phyloP scores from a whole-genome alignment of 2,329 filamentous ascomycete genomes.

The Epichloe typhina region DNA sequence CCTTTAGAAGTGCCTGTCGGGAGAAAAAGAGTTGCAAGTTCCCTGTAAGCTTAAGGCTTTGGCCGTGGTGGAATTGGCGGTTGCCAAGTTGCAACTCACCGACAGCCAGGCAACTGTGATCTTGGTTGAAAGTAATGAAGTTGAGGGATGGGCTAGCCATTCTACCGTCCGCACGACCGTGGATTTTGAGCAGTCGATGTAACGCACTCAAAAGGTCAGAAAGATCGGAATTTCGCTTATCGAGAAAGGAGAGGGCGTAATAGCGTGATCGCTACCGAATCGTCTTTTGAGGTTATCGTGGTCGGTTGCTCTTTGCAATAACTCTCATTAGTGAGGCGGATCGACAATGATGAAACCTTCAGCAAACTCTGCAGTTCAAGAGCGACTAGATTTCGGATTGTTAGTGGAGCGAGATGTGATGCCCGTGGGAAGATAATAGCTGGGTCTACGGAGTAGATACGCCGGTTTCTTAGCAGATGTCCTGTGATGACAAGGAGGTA shows the following conservation, averaged over 20 bases:
- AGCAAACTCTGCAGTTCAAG: neutral
- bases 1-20: conserved; percentile 71
- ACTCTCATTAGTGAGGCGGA: neutral
- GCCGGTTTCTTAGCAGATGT: neutral
- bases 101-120: conserved; percentile 92
- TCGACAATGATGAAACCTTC: neutral
- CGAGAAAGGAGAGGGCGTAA: neutral
- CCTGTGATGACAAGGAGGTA: neutral
- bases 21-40: neutral
- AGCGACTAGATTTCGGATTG: neutral
- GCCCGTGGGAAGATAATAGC: neutral
- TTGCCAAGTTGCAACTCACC: conserved; percentile 40
- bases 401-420: neutral
- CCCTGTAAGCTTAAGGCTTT: neutral
- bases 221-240: neutral
- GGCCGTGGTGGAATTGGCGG: neutral
- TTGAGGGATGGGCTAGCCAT: conserved; percentile 72
- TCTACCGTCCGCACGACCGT: conserved; percentile 11
- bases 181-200: neutral
- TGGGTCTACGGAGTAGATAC: no score
- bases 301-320: neutral
- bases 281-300: neutral
- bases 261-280: neutral
- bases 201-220: neutral
- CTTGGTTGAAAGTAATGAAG: conserved; percentile 98